Evolutionary conservation across 176 grass and related monocot species (phyloP).

Genomic region (Thalia dealbata): DNA sequence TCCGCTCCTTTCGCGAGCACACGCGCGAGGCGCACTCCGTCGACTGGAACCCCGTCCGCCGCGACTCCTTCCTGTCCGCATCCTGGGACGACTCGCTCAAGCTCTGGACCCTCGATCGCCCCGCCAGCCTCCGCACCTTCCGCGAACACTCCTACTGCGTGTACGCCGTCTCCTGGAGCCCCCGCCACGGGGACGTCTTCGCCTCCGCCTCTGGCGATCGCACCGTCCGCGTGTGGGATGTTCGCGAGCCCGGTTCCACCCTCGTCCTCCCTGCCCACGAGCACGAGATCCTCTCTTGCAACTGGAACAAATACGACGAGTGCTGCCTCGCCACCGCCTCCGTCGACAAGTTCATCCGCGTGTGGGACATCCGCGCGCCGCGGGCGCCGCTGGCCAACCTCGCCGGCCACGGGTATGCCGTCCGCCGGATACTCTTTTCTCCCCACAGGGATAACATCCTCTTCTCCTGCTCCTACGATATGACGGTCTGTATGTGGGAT

Average conservation of each 20-base stretch:
- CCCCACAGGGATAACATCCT: slow-evolving; percentile 65
- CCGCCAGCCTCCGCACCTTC: slow-evolving; percentile 64
- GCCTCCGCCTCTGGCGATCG: slow-evolving; percentile 68
- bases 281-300: slow-evolving; percentile 71
- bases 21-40: slow-evolving; percentile 51
- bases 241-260: slow-evolving; percentile 58
- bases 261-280: slow-evolving; percentile 62
- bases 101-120: slow-evolving; percentile 74
- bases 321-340: slow-evolving; percentile 75
- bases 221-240: slow-evolving; percentile 68
- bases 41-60: slow-evolving; percentile 79
- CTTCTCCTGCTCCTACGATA: slow-evolving; percentile 85
- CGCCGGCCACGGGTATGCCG: slow-evolving; percentile 59
- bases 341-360: slow-evolving; percentile 59
- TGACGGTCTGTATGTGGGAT: slow-evolving; percentile 91
- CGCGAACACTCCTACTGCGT: slow-evolving; percentile 77
- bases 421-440: slow-evolving; percentile 71
- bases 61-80: slow-evolving; percentile 62
- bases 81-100: slow-evolving; percentile 89
- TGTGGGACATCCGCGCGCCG: slow-evolving; percentile 74
- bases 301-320: slow-evolving; percentile 89
- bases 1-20: slow-evolving; percentile 76
- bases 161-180: slow-evolving; percentile 59
- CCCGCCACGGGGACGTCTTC: slow-evolving; percentile 74
- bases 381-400: slow-evolving; percentile 48